Conservation (phyloP, 1,284 basidiomycete species). For the Malassezia obtusa region DNA sequence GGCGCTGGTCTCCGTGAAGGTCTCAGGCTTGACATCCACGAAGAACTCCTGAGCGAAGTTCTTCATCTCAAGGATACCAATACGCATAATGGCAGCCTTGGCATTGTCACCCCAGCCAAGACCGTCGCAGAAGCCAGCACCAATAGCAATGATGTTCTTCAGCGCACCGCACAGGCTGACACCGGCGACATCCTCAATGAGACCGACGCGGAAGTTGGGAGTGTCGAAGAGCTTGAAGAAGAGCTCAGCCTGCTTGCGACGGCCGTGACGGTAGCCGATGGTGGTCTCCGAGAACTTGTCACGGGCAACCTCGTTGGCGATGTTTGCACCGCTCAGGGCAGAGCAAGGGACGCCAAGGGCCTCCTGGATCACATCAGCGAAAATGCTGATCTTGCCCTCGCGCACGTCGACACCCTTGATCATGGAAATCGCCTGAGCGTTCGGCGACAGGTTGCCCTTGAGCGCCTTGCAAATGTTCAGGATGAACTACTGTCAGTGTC, state of each 20-base stretch:
- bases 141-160: slow-evolving; percentile 56
- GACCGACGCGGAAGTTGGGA: slow-evolving; percentile 53
- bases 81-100: slow-evolving; percentile 57
- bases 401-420: slow-evolving; percentile 49
- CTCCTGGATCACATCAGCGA: slow-evolving; percentile 54
- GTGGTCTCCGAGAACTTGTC: slow-evolving; percentile 55
- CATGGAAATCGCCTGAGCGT: slow-evolving; percentile 47
- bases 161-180: slow-evolving; percentile 56
- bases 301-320: slow-evolving; percentile 55
- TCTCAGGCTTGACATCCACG: slow-evolving; percentile 52
- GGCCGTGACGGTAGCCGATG: slow-evolving; percentile 52
- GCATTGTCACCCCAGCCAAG: slow-evolving; percentile 55
- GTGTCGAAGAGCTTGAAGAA: slow-evolving; percentile 51
- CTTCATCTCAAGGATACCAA: slow-evolving; percentile 49
- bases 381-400: slow-evolving; percentile 54
- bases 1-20: slow-evolving; percentile 53
- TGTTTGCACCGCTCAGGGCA: slow-evolving; percentile 56
- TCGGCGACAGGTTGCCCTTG: slow-evolving; percentile 32
- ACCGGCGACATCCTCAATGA: slow-evolving; percentile 55
- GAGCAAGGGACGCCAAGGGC: slow-evolving; percentile 53
- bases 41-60: slow-evolving; percentile 55
- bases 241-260: slow-evolving; percentile 26
- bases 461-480: slow-evolving; percentile 36
- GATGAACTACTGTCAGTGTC: slow-evolving; percentile 42
- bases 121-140: slow-evolving; percentile 55